Base-by-base conservation (phyloP, 306 rosid species). In the Rosa lucieae region DNA sequence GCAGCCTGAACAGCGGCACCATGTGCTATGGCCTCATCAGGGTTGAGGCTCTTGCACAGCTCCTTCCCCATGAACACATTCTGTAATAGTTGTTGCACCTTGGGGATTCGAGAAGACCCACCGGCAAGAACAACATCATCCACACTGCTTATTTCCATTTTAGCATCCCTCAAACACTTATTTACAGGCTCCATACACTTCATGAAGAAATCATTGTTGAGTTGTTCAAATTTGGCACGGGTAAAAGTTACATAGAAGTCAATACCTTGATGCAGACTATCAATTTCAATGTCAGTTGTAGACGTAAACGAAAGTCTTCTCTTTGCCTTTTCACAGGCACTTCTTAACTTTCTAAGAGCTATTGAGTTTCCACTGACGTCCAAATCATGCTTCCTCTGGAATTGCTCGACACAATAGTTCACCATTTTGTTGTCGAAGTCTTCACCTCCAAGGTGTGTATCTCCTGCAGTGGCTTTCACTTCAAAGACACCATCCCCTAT, bases 401-500 rank as follows among this genome's bases (percentile, higher is more conserved):
- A 74, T 13, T 74, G 21, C 49, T 74, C 21, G 6, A 12, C 52
- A 12, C 77, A 55, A 18, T 74, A 74, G 40, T 40, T 12, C 52
- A 74, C 77, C 67, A 55, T 55, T 5, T 46, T 74, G 77, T 74
- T 55, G 21, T 55, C 37, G 7, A 73, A 52, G 51, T 73, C 77
- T 40, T 73, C 77, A 1, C 77, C 77, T 37, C 77, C 77, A 39
- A 55, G 77, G 13, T 74, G 77, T 18, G 77, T 40, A 26, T 74
- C 77, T n/a, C 77, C 77, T 3, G 77, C 32, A 39, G 67, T 74
- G 21, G 67, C 77, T 52, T 74, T 74, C 49, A 74, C 77, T 14
- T 74, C 52, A 55, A 74, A 74, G 4, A 55, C 52, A 55, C 77
- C 67, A 21, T 55, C 13, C 0, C 67, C 67, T n/a, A 29, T 29